Percentiles rank a stretch among this genome's conserved stretches.
Evolutionary conservation across 83 land plant species (phyloP).

Genomic region (Picea abies): DNA sequence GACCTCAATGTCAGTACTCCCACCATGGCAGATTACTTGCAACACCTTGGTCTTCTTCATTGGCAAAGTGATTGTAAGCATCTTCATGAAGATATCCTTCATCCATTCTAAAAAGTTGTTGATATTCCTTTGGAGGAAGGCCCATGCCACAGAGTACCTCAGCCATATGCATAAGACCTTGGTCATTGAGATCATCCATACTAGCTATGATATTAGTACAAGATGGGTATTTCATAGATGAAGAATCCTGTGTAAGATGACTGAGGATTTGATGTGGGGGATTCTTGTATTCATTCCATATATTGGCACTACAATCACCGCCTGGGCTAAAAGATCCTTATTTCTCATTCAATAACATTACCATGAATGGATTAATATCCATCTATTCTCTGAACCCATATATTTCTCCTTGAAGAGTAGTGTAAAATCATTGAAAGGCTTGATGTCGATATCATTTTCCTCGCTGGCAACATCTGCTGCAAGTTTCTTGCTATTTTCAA

Average conservation of each 20-base stretch:
- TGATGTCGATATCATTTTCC: slow-evolving; percentile 4
- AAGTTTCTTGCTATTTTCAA: slow-evolving; percentile 6
- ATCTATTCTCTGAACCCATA: slow-evolving; percentile 5
- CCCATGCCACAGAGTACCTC: slow-evolving; percentile 14
- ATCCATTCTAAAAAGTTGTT: slow-evolving; percentile 14
- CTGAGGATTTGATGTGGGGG: slow-evolving; percentile 12
- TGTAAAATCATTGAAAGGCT: slow-evolving; percentile 14
- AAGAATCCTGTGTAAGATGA: slow-evolving; percentile 9
- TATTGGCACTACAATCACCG: background rate
- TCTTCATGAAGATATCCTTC: slow-evolving; percentile 14
- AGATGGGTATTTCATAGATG: slow-evolving; percentile 14
- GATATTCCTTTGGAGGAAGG: slow-evolving; percentile 12
- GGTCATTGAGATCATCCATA: slow-evolving; percentile 7
- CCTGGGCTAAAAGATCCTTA: slow-evolving; percentile 14
- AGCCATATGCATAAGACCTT: slow-evolving; percentile 12
- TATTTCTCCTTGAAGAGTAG: slow-evolving; percentile 13
- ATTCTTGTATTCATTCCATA: slow-evolving; percentile 5
- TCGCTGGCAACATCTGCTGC: background rate
- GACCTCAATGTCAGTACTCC: slow-evolving; percentile 14
- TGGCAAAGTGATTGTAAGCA: slow-evolving; percentile 10
- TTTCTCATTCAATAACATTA: slow-evolving; percentile 9
- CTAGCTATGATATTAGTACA: background rate
- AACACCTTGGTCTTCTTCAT: slow-evolving; percentile 13
- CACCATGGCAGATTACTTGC: slow-evolving; percentile 13
- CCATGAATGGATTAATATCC: slow-evolving; percentile 10